phyloP scores from a whole-genome alignment of 805 yeast genomes.

The Teunomyces stri region DNA sequence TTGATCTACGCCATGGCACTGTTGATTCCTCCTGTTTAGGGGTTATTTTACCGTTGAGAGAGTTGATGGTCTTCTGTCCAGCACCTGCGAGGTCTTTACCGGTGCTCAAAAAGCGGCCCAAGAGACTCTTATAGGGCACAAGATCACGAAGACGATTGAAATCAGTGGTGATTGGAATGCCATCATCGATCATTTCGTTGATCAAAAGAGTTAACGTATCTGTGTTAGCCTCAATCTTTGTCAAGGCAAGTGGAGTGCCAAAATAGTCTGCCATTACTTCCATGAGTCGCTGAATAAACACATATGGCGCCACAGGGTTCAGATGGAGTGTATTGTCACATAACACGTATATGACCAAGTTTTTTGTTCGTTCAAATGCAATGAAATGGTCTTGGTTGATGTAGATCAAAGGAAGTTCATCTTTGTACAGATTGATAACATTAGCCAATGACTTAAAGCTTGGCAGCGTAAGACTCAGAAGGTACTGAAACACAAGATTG shows the following conservation, averaged over 20 bases:
- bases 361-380: slow-evolving; percentile 20
- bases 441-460: slow-evolving; percentile 26
- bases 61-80: slow-evolving; percentile 16
- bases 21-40: slow-evolving; percentile 1
- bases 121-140: slow-evolving; percentile 61
- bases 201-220: slow-evolving; percentile 70
- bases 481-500: slow-evolving; percentile 36
- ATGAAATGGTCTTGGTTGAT: slow-evolving; percentile 30
- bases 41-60: slow-evolving; percentile 11
- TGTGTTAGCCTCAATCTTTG: slow-evolving; percentile 63
- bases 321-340: slow-evolving; percentile 17
- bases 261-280: slow-evolving; percentile 59
- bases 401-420: slow-evolving; percentile 23
- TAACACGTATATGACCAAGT: slow-evolving; percentile 27
- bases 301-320: slow-evolving; percentile 56
- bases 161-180: slow-evolving; percentile 71
- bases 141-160: slow-evolving; percentile 65
- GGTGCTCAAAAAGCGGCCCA: slow-evolving; percentile 50
- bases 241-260: slow-evolving; percentile 49
- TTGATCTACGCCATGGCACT: slow-evolving; percentile 77
- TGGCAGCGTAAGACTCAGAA: slow-evolving; percentile 30
- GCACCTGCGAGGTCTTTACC: slow-evolving; percentile 34
- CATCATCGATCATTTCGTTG: slow-evolving; percentile 76
- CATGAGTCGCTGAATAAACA: slow-evolving; percentile 50
- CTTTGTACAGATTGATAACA: slow-evolving; percentile 12